Conservation (phyloP, 2,329 filamentous ascomycete genomes). For the Fusarium nodosum region DNA sequence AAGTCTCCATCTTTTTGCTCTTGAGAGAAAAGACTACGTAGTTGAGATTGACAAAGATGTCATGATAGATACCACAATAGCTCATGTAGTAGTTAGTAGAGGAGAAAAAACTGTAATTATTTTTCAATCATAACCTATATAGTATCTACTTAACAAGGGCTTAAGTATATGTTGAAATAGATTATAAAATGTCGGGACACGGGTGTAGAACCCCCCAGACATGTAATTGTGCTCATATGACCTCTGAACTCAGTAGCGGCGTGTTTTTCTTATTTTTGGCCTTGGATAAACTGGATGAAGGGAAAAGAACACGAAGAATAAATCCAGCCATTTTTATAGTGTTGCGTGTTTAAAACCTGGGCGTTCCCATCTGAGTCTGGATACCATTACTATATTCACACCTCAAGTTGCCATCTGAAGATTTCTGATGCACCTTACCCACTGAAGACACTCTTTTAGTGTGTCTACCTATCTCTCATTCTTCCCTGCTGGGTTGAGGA, state of each 20-base stretch:
- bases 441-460: slow-evolving; percentile 24
- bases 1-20: slow-evolving; percentile 7
- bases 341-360: slow-evolving; percentile 8
- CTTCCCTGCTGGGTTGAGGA: slow-evolving; percentile 27
- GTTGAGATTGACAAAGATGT: background rate
- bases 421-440: slow-evolving; percentile 34
- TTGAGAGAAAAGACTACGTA: background rate
- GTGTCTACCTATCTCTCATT: slow-evolving; percentile 20
- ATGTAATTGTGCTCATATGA: slow-evolving; percentile 43
- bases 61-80: background rate
- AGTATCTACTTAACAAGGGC: background rate
- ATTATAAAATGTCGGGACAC: slow-evolving; percentile 7
- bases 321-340: background rate
- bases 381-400: slow-evolving; percentile 36
- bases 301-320: background rate
- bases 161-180: background rate
- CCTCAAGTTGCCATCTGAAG: slow-evolving; percentile 20
- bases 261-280: slow-evolving; percentile 1
- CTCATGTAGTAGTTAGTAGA: background rate
- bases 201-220: slow-evolving; percentile 21
- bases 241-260: slow-evolving; percentile 3
- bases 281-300: slow-evolving; percentile 8
- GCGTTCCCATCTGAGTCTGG: slow-evolving; percentile 1
- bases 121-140: background rate
- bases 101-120: background rate